Evolutionary conservation across 768 basidiomycete species (phyloP).

Genomic region (Artomyces pyxidatus): DNA sequence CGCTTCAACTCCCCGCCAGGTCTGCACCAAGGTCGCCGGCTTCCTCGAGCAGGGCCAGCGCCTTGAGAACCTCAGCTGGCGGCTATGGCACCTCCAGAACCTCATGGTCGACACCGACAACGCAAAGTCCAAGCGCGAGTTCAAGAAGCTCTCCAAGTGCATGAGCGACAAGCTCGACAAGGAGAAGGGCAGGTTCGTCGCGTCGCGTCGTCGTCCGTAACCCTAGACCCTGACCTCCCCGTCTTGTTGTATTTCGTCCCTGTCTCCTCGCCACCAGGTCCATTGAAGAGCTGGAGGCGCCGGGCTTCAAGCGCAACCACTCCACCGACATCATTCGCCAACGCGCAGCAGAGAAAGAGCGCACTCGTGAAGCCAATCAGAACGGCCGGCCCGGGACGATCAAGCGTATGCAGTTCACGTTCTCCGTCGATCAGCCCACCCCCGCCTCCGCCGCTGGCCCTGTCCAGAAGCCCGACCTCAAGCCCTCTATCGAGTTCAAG

Average conservation of each 20-base stretch:
- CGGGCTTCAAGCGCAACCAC: constrained; percentile 73
- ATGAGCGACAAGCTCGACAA: constrained; percentile 93
- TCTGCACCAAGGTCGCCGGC: constrained; percentile 85
- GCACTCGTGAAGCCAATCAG: constrained; percentile 56
- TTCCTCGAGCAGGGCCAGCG: constrained; percentile 88
- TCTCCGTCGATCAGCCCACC: constrained; percentile 68
- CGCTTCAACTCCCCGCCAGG: constrained; percentile 31
- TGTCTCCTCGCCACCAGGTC: constrained; percentile 37
- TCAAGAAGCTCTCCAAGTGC: constrained; percentile 79
- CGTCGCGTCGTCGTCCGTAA: constrained; percentile 2
- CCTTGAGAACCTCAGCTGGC: constrained; percentile 88
- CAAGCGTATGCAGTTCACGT: constrained; percentile 87
- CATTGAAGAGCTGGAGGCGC: constrained; percentile 80
- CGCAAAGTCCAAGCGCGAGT: constrained; percentile 81
- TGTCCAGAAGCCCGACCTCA: constrained; percentile 58
- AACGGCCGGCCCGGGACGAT: constrained; percentile 63
- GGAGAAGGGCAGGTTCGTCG: constrained; percentile 78
- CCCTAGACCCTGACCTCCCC: constrained; percentile 8
- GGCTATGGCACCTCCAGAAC: constrained; percentile 87
- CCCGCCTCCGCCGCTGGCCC: constrained; percentile 36
- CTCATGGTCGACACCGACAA: constrained; percentile 90
- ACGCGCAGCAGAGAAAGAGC: constrained; percentile 77
- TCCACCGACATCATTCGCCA: constrained; percentile 74
- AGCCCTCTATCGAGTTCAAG: constrained; percentile 58
- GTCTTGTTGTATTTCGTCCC: neutral